Percentiles rank a stretch among this genome's conserved stretches.
These are phyloP conservation scores for Rhododendron simsii DNA, from an alignment of 148 eudicot species.

Conservation along the genomic window DNA sequence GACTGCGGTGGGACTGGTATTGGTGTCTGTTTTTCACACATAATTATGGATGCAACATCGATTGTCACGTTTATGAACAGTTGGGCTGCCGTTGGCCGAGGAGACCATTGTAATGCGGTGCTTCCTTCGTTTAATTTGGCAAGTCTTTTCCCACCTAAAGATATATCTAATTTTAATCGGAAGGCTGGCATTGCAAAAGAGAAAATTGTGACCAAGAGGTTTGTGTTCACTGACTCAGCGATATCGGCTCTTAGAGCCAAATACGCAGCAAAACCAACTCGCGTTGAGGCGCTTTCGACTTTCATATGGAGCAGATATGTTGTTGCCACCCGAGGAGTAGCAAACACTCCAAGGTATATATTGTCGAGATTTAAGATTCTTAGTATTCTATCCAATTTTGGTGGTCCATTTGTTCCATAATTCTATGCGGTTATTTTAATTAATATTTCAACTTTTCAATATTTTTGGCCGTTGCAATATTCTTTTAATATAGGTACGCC, in stretches of 20 bases:
- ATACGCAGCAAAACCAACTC: not conserved
- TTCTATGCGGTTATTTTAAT: too few relatives aligned
- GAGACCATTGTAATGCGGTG: not conserved
- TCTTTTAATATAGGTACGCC: too few relatives aligned
- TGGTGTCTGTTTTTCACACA: conserved; percentile 20
- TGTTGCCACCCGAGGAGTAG: not conserved
- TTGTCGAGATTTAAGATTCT: too few relatives aligned
- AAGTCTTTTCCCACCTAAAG: conserved; percentile 18
- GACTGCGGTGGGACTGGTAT: conserved; percentile 33
- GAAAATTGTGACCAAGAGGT: conserved; percentile 18
- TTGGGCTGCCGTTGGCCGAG: conserved; percentile 30
- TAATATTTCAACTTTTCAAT: too few relatives aligned
- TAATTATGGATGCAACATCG: conserved; percentile 32
- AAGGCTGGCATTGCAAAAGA: not conserved
- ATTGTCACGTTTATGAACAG: conserved; percentile 19
- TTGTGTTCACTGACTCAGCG: conserved; percentile 12
- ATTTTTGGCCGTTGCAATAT: too few relatives aligned
- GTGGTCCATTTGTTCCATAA: too few relatives aligned
- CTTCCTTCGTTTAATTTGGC: conserved; percentile 12
- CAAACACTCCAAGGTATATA: not conserved
- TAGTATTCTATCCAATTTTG: too few relatives aligned
- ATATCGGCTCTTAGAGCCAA: conserved; percentile 7
- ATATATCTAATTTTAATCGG: not conserved
- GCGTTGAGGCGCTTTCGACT: conserved; percentile 16
- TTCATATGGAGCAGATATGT: conserved; percentile 24